Base-by-base conservation (phyloP, 495 filamentous ascomycete species). In the Wilcoxina mikolae region DNA sequence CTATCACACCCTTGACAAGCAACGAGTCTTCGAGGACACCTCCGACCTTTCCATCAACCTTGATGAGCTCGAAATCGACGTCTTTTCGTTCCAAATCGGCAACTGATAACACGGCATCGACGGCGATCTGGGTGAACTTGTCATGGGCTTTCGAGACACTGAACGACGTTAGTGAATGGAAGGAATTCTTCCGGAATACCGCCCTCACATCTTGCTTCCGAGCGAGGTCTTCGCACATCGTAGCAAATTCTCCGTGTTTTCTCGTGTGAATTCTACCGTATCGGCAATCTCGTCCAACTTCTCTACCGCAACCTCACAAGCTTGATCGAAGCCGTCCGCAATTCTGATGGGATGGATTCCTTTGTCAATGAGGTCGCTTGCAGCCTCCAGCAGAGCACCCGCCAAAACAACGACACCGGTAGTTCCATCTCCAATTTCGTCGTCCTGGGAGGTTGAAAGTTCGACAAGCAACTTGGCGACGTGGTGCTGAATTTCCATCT, bases 401-500 rank as follows among this genome's bases (percentile, higher is more conserved):
- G 91, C 91, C 56, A 99, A 73, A 50, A 99, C 93, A 52, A 99
- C 91, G 15, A 99, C 91, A 69, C 91, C 91, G 0, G 91, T 99
- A 56, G 91, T 99, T 52, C 91, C 91, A 70, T 99, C 91, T 62
- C 91, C 91, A 59, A 99, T 99, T 71, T 99, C 91, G 60, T 96
- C 90, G 65, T 99, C 91, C 66, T 99, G 91, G 17, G 90, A 95
- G 70, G 94, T 95, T 48, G 91, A 96, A n/a, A 99, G 79, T 66
- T 95, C 89, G 25, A 99, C 91, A 38, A 99, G 72, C 35, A 99
- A 74, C 72, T 95, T 95, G 48, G 91, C 91, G 42, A 99, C 87
- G 68, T 96, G 89, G 76, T 99, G 96, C 56, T 86, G 84, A 56
- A 99, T 93, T 71, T 99, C 91, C 91, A 99, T 99, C 80, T 66